Percentiles rank a stretch among this genome's conserved stretches.
Evolutionary conservation across 495 filamentous ascomycete genomes (phyloP).

Genomic region (Apiosordaria backusii): DNA sequence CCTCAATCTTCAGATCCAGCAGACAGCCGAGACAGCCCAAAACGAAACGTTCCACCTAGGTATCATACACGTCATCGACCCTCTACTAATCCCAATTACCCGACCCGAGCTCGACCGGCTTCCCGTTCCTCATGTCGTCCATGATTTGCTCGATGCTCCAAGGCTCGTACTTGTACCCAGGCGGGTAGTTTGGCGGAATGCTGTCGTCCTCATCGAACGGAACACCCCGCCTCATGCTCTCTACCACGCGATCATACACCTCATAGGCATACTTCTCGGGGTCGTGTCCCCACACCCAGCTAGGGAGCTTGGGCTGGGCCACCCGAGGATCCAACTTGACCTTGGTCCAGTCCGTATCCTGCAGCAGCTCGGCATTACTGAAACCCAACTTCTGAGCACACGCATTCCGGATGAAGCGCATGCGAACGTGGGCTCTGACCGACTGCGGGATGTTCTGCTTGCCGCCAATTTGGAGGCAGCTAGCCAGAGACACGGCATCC

Average conservation of each 20-base stretch:
- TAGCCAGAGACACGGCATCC: slow-evolving; percentile 61
- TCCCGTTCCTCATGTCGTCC: slow-evolving; percentile 35
- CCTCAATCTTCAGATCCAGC: neutral
- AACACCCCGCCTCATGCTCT: slow-evolving; percentile 37
- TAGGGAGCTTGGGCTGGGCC: slow-evolving; percentile 48
- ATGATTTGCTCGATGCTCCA: slow-evolving; percentile 47
- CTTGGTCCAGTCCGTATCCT: slow-evolving; percentile 57
- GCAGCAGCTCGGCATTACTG: slow-evolving; percentile 52
- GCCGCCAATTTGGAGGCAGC: slow-evolving; percentile 56
- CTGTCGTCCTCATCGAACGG: slow-evolving; percentile 38
- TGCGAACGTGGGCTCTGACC: slow-evolving; percentile 47
- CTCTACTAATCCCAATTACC: slow-evolving; percentile 34
- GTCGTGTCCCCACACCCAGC: slow-evolving; percentile 56
- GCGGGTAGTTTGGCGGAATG: slow-evolving; percentile 43
- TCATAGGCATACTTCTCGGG: slow-evolving; percentile 55
- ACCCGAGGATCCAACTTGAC: slow-evolving; percentile 50
- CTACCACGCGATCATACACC: slow-evolving; percentile 46
- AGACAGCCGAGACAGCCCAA: neutral
- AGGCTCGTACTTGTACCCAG: slow-evolving; percentile 44
- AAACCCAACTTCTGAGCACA: slow-evolving; percentile 56
- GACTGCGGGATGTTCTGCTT: slow-evolving; percentile 56
- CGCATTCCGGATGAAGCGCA: slow-evolving; percentile 54
- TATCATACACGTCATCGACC: neutral
- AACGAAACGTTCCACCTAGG: neutral
- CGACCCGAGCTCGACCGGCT: slow-evolving; percentile 34